Conservation (phyloP, 176 grass and related monocot genomes). For the Neostapfia colusana region DNA sequence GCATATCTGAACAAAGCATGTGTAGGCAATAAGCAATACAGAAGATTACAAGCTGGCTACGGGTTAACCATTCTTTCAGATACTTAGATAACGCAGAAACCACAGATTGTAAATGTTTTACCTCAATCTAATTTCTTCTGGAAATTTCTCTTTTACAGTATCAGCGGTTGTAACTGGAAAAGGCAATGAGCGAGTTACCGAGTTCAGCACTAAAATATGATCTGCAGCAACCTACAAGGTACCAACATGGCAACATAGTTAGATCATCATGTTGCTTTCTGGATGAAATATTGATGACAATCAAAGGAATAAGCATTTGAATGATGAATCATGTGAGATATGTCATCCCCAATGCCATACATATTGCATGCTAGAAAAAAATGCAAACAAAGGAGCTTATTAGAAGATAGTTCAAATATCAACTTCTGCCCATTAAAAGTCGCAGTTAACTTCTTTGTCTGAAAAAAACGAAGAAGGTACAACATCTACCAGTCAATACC, state of each 20-base stretch:
- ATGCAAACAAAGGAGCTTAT: background rate
- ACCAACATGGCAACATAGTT: conserved; percentile 14
- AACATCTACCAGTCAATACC: conserved; percentile 32
- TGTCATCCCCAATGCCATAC: background rate
- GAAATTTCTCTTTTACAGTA: conserved; percentile 72
- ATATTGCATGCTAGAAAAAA: conserved; percentile 4
- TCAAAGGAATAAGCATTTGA: background rate
- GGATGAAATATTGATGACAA: background rate
- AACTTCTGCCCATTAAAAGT: conserved; percentile 7
- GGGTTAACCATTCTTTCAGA: conserved; percentile 1
- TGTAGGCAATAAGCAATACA: conserved; percentile 18
- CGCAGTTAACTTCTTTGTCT: background rate
- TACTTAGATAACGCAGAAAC: background rate
- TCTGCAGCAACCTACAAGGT: conserved; percentile 68
- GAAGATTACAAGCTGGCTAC: background rate
- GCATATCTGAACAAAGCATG: background rate
- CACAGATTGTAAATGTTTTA: conserved; percentile 33
- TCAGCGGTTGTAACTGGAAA: conserved; percentile 86
- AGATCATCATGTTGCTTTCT: conserved; percentile 1
- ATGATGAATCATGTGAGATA: background rate
- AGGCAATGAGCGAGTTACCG: conserved; percentile 76
- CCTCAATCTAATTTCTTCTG: conserved; percentile 97
- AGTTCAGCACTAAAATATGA: conserved; percentile 73
- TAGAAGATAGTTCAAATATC: background rate
- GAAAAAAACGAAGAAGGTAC: background rate